These are phyloP conservation scores for Malbranchea cinnamomea DNA, from an alignment of 2,329 filamentous ascomycete species.

Conservation along the genomic window DNA sequence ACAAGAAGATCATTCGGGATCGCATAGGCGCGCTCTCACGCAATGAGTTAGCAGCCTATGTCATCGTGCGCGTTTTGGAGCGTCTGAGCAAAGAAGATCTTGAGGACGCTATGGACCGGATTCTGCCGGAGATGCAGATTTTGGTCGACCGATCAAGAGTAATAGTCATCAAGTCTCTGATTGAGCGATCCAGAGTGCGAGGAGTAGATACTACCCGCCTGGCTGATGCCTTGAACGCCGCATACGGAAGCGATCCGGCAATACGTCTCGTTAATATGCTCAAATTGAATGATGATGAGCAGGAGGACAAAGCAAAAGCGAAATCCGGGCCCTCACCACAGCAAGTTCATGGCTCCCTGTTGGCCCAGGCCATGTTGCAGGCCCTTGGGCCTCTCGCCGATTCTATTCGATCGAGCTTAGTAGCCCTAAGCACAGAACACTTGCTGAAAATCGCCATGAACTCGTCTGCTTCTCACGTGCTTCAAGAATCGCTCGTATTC, in stretches of 20 bases:
- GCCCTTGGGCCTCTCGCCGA: constrained; percentile 54
- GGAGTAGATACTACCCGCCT: constrained; percentile 42
- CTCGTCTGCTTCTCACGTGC: constrained; percentile 42
- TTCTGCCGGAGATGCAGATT: constrained; percentile 56
- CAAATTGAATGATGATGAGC: constrained; percentile 38
- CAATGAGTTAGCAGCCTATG: constrained; percentile 82
- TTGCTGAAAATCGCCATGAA: constrained; percentile 53
- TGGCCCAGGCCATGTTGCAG: constrained; percentile 65
- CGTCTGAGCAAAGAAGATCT: constrained; percentile 79
- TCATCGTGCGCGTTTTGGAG: constrained; percentile 68
- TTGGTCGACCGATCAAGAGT: constrained; percentile 63
- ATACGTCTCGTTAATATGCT: constrained; percentile 46
- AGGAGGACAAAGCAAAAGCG: constrained; percentile 33
- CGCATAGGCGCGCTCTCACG: constrained; percentile 67
- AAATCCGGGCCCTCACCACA: constrained; percentile 16
- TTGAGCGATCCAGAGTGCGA: constrained; percentile 67
- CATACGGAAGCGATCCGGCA: constrained; percentile 37
- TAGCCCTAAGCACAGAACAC: constrained; percentile 40
- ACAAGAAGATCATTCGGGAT: constrained; percentile 63
- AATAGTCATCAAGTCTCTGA: constrained; percentile 63
- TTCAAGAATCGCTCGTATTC: constrained; percentile 47
- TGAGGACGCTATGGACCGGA: constrained; percentile 52
- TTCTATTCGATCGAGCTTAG: constrained; percentile 58
- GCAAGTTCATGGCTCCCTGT: constrained; percentile 67
- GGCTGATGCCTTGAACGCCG: constrained; percentile 41